Percentiles rank a stretch among this genome's conserved stretches.
Conservation (phyloP, 2,329 filamentous ascomycete species). For the Dothideomycetes sp. region DNA sequence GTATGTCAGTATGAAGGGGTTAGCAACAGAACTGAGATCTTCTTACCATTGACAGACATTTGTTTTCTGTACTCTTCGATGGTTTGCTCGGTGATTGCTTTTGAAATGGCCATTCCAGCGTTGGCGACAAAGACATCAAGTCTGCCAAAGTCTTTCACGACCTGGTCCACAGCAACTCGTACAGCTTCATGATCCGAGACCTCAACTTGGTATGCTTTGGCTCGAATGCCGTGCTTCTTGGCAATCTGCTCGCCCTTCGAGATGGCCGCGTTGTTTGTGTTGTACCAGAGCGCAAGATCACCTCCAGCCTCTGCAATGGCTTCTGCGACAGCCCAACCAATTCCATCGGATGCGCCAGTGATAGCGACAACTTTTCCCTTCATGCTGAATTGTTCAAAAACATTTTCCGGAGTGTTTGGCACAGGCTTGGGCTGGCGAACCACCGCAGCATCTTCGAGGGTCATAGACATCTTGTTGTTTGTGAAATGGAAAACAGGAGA, state of each 20-base stretch:
- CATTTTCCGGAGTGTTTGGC: conserved; percentile 18
- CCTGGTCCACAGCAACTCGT: conserved; percentile 19
- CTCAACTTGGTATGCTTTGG: conserved; percentile 12
- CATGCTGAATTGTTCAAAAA: conserved; percentile 14
- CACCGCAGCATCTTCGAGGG: conserved; percentile 16
- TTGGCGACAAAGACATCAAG: conserved; percentile 38
- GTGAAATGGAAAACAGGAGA: background rate
- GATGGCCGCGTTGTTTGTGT: conserved; percentile 12
- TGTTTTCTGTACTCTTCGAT: conserved; percentile 41
- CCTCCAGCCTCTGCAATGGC: conserved; percentile 27
- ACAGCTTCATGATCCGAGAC: conserved; percentile 20
- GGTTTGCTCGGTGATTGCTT: conserved; percentile 43
- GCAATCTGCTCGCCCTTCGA: conserved; percentile 9
- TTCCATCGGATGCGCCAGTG: conserved; percentile 37
- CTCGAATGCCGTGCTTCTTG: conserved; percentile 9
- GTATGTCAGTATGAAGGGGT: background rate
- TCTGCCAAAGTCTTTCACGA: conserved; percentile 26
- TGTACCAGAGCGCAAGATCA: conserved; percentile 27
- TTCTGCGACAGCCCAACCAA: conserved; percentile 31
- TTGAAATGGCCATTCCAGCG: conserved; percentile 40
- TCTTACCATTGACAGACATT: conserved; percentile 43
- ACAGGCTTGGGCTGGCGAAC: conserved; percentile 15
- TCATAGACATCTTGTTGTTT: conserved; percentile 19
- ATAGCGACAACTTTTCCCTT: conserved; percentile 33
- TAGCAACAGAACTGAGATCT: too few relatives aligned